Evolutionary conservation across 805 yeast genomes (phyloP).

Genomic region (Phaffomyces thermotolerans): DNA sequence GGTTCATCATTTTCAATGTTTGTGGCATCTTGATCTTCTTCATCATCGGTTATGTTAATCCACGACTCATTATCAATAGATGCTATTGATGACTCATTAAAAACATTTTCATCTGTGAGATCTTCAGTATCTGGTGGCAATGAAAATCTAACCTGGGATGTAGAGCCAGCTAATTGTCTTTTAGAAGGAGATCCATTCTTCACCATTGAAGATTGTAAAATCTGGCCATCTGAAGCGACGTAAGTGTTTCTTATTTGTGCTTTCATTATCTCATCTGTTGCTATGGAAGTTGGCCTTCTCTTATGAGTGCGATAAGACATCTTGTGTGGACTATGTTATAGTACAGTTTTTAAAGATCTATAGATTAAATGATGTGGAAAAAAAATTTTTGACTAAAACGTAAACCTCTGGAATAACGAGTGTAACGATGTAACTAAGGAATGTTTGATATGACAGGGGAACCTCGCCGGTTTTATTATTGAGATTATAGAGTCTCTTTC

Average conservation of each 20-base stretch:
- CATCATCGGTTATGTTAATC: constrained; percentile 7
- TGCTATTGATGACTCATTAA: neutral
- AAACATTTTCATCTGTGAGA: neutral
- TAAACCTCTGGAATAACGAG: too few species aligned
- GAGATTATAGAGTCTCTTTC: too few species aligned
- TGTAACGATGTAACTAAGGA: too few species aligned
- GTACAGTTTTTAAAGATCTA: neutral
- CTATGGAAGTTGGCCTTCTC: constrained; percentile 24
- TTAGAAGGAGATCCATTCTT: constrained; percentile 23
- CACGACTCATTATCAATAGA: neutral
- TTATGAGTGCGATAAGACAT: constrained; percentile 19
- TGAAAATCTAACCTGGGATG: constrained; percentile 24
- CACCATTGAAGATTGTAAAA: constrained; percentile 23
- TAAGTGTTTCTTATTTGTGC: constrained; percentile 13
- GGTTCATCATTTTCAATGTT: constrained; percentile 5
- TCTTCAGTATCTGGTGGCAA: constrained; percentile 11
- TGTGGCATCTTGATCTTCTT: constrained; percentile 10
- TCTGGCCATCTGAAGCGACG: constrained; percentile 20
- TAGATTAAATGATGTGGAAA: neutral
- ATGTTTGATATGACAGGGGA: neutral
- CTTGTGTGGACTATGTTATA: neutral
- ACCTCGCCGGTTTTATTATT: too few species aligned
- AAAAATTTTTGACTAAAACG: too few species aligned
- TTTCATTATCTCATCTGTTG: constrained; percentile 12
- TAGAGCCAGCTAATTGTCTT: constrained; percentile 20